Conservation (phyloP, 148 eudicot genomes). For the Chenopodium formosanum region DNA sequence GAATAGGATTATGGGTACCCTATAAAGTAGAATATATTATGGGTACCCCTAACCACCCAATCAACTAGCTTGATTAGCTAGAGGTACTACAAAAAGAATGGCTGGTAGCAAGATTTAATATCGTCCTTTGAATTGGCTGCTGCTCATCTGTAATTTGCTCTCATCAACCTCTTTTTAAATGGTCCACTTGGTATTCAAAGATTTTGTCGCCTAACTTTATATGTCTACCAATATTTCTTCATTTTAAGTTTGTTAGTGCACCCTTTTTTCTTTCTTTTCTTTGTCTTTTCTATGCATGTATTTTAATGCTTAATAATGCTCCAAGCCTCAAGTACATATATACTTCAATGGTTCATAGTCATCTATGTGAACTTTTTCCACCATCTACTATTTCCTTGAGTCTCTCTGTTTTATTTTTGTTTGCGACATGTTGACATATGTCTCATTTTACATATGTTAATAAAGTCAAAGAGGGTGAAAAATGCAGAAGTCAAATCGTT, state of each 20-base stretch:
- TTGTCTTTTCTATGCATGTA: neutral
- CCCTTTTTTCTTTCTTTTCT: neutral
- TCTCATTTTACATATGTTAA: too few relatives aligned
- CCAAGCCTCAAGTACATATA: too few relatives aligned
- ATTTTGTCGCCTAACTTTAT: slow-evolving; percentile 4
- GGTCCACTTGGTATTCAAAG: slow-evolving; percentile 15
- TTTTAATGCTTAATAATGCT: neutral
- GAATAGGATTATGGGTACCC: too few relatives aligned
- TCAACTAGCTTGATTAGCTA: neutral
- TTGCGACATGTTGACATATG: too few relatives aligned
- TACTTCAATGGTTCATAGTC: too few relatives aligned
- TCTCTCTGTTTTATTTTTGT: too few relatives aligned
- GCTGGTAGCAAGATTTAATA: slow-evolving; percentile 8
- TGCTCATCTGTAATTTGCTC: neutral
- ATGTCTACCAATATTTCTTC: neutral
- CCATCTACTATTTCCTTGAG: too few relatives aligned
- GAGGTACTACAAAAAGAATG: slow-evolving; percentile 20
- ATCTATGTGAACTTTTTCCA: too few relatives aligned
- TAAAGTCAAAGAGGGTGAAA: too few relatives aligned
- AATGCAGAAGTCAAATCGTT: too few relatives aligned
- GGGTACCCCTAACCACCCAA: neutral
- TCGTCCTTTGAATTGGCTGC: slow-evolving; percentile 19
- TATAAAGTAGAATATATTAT: too few relatives aligned
- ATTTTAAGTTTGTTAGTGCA: neutral
- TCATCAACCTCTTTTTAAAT: neutral